Evolutionary conservation across 2,329 filamentous ascomycete species (phyloP), one percentile per base, ranked within the genome.

Genomic region (Cylindrodendrum hubeiense): DNA sequence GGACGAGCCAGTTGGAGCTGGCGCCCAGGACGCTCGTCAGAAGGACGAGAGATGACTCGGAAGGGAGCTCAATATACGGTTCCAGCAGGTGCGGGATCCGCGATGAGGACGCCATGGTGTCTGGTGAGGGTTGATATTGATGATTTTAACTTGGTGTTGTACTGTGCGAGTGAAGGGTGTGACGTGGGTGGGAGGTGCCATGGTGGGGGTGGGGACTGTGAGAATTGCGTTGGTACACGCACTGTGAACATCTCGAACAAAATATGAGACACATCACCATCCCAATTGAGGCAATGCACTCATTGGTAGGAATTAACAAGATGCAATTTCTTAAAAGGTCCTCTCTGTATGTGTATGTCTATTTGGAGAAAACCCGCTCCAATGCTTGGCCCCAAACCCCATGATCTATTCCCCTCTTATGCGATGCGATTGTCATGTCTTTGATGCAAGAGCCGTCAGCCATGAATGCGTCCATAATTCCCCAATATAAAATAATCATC

Each of bases 21-120:
- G 89, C 87, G 50, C 88, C 88, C 13, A 91, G 83, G 30, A 93
- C 89, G 67, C 87, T 88, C 17, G 91, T 94, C 57, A 95, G 80
- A 13, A 94, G 84, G 21, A 89, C 82, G 41, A 94, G 85, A 37
- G 89, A 88, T 17, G 85, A 80, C 69, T 88, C 84, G 6, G 83
- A 80, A 5, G 89, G 89, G 1, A 90, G 83, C 50, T 80, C 74
- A 54, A 92, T 83, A 77, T 91, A 91, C 7, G 89, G 85, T 72
- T 91, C 86, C 15, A 94, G 83, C 3, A 91, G 85, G 60, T 87
- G 83, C 3, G 92, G 91, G 64, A 89, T 86, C 66, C 86, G 83
- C 6, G 84, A 83, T 19, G 85, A 79, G 30, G 71, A 74, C 9
- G 68, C 62, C 68, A 72, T 71, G 41, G 55, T 65, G 34, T 46